These are phyloP conservation scores for Fusarium sp. DNA, from an alignment of 2,329 filamentous ascomycete species.

Conservation along the genomic window DNA sequence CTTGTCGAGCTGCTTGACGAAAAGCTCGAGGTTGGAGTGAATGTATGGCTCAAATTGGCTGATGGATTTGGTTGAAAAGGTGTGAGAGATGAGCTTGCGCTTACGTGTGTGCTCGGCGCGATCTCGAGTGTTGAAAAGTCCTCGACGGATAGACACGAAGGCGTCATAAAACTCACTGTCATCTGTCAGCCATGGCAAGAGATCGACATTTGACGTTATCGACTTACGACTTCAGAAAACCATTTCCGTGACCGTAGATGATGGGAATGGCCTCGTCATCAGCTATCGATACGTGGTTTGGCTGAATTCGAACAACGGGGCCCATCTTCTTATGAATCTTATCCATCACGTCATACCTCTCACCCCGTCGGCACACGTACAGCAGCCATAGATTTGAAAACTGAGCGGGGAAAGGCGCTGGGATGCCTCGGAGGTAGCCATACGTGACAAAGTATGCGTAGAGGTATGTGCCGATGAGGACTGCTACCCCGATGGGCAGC, in stretches of 20 bases:
- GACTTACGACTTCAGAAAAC: conserved; percentile 76
- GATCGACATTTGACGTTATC: rapidly evolving
- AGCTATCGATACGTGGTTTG: conserved; percentile 85
- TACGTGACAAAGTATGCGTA: conserved; percentile 71
- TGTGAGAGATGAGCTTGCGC: conserved; percentile 88
- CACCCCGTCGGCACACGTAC: conserved; percentile 72
- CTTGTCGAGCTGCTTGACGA: conserved; percentile 79
- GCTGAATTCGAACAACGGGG: conserved; percentile 84
- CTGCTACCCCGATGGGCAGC: conserved; percentile 58
- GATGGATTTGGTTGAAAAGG: conserved; percentile 85
- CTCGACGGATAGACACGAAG: conserved; percentile 87
- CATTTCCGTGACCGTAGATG: conserved; percentile 85
- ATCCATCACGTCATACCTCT: conserved; percentile 74
- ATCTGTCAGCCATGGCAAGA: background rate
- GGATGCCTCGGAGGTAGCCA: conserved; percentile 63
- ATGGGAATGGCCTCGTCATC: conserved; percentile 81
- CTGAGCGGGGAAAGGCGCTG: conserved; percentile 70
- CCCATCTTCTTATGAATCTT: conserved; percentile 80
- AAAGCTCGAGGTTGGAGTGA: conserved; percentile 79
- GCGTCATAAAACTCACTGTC: conserved; percentile 87
- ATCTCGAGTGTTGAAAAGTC: conserved; percentile 90
- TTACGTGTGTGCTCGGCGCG: conserved; percentile 87
- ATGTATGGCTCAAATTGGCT: conserved; percentile 92
- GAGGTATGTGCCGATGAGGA: conserved; percentile 66
- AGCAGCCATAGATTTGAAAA: conserved; percentile 88